phyloP scores from a whole-genome alignment of 1,139 yeast genomes.

The Ogataea hybrid region DNA sequence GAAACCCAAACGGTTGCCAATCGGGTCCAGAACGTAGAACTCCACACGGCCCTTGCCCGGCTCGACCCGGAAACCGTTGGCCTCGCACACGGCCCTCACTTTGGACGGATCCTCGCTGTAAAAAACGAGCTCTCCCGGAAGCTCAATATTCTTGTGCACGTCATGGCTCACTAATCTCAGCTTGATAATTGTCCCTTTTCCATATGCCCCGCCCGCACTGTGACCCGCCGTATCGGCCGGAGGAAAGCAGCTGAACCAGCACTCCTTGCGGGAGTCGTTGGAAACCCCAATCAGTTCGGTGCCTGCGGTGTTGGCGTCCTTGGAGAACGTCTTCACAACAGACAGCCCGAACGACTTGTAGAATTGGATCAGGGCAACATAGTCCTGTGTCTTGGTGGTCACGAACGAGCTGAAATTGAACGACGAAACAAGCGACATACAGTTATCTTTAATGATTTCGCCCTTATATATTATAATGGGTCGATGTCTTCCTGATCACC shows the following conservation, averaged over 20 bases:
- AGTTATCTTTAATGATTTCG: slow-evolving; percentile 4
- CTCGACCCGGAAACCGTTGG: slow-evolving; percentile 27
- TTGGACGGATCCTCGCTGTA: slow-evolving; percentile 49
- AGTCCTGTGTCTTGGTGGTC: slow-evolving; percentile 48
- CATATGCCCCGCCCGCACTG: slow-evolving; percentile 18
- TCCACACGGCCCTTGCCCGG: slow-evolving; percentile 21
- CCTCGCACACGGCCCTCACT: slow-evolving; percentile 37
- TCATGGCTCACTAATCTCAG: slow-evolving; percentile 50
- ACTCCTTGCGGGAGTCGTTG: slow-evolving; percentile 60
- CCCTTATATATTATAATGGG: slow-evolving; percentile 5
- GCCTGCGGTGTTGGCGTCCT: slow-evolving; percentile 43
- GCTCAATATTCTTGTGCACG: slow-evolving; percentile 31
- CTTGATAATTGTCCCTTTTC: slow-evolving; percentile 57
- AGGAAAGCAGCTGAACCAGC: slow-evolving; percentile 72
- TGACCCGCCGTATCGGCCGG: slow-evolving; percentile 42
- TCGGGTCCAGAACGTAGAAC: slow-evolving; percentile 49
- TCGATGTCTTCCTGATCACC: slow-evolving; percentile 9
- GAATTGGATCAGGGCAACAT: slow-evolving; percentile 47
- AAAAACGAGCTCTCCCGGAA: slow-evolving; percentile 43
- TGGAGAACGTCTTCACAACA: slow-evolving; percentile 53
- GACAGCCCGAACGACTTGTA: slow-evolving; percentile 59
- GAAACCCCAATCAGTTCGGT: slow-evolving; percentile 48
- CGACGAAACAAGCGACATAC: slow-evolving; percentile 14
- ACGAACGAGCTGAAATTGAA: slow-evolving; percentile 53
- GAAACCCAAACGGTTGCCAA: slow-evolving; percentile 53